Evolutionary conservation across 495 filamentous ascomycete genomes (phyloP).

Genomic region (Annulohypoxylon nitens): DNA sequence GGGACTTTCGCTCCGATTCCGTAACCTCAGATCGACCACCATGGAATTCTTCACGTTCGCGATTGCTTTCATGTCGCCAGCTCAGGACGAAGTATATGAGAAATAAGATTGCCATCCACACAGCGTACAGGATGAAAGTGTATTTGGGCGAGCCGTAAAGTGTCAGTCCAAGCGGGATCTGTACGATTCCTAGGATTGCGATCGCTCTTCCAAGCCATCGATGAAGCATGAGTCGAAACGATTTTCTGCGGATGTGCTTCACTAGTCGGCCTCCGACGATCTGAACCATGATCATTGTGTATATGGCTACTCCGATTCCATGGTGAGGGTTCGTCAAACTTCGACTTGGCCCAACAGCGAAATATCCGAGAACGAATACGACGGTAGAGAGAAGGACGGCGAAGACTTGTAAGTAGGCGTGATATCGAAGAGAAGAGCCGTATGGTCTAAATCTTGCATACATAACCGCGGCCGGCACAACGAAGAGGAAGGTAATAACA

Average conservation of each 20-base stretch:
- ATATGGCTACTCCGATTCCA: conserved; percentile 92
- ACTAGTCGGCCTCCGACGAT: conserved; percentile 81
- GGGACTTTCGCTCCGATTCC: conserved; percentile 53
- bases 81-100: conserved; percentile 79
- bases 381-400: conserved; percentile 79
- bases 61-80: conserved; percentile 68
- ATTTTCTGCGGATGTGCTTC: conserved; percentile 68
- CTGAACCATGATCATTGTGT: conserved; percentile 85
- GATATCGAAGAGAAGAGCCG: conserved; percentile 75
- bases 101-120: conserved; percentile 77
- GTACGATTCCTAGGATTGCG: conserved; percentile 83
- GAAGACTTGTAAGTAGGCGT: conserved; percentile 89
- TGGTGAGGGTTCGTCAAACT: conserved; percentile 94
- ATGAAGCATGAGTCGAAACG: conserved; percentile 83
- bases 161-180: conserved; percentile 90
- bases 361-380: conserved; percentile 79
- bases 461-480: conserved; percentile 84
- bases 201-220: conserved; percentile 86
- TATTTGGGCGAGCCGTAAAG: conserved; percentile 90
- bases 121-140: conserved; percentile 85
- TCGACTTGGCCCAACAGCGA: conserved; percentile 80
- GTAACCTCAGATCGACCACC: conserved; percentile 56
- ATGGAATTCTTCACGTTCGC: conserved; percentile 55
- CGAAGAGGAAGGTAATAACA: conserved; percentile 85
- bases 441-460: conserved; percentile 77